Percentiles rank a stretch among this genome's conserved stretches.
Evolutionary conservation across 805 yeast species (phyloP).

Genomic region (Saturnispora bothae): DNA sequence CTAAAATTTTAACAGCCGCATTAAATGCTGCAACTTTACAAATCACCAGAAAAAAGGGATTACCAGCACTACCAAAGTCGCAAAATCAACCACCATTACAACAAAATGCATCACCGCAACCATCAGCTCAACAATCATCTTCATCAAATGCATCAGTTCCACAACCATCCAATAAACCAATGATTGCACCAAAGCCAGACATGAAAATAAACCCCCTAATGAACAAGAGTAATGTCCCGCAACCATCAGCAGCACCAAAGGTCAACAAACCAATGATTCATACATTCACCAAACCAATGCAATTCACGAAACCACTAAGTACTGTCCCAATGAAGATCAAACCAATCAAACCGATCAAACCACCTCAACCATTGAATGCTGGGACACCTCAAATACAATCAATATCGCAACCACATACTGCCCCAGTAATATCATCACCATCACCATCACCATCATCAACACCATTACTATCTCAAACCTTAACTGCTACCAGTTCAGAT

Average conservation of each 20-base stretch:
- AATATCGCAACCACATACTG: constrained; percentile 3
- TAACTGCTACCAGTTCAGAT: neutral
- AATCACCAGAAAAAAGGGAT: constrained; percentile 42
- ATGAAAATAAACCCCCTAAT: neutral
- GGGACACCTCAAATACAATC: constrained; percentile 13
- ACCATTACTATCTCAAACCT: neutral
- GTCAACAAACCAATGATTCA: constrained; percentile 12
- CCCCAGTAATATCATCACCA: neutral
- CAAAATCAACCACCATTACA: constrained; percentile 1
- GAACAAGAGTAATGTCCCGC: constrained; percentile 1
- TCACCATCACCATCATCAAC: constrained; percentile 4
- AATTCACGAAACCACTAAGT: constrained; percentile 7
- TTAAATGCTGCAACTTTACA: constrained; percentile 65
- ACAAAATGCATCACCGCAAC: neutral
- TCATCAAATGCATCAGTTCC: neutral
- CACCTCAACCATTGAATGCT: neutral
- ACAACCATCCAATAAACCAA: neutral
- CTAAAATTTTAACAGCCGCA: constrained; percentile 69
- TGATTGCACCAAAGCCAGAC: constrained; percentile 5
- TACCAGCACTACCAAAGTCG: constrained; percentile 21
- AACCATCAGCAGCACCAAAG: constrained; percentile 9
- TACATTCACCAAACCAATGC: constrained; percentile 11
- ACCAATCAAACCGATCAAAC: constrained; percentile 5
- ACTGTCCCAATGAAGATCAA: constrained; percentile 6
- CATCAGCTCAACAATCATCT: constrained; percentile 2